These are phyloP conservation scores for Linnemannia schmuckeri DNA, from an alignment of 192 early-diverging fungal species.

Conservation along the genomic window DNA sequence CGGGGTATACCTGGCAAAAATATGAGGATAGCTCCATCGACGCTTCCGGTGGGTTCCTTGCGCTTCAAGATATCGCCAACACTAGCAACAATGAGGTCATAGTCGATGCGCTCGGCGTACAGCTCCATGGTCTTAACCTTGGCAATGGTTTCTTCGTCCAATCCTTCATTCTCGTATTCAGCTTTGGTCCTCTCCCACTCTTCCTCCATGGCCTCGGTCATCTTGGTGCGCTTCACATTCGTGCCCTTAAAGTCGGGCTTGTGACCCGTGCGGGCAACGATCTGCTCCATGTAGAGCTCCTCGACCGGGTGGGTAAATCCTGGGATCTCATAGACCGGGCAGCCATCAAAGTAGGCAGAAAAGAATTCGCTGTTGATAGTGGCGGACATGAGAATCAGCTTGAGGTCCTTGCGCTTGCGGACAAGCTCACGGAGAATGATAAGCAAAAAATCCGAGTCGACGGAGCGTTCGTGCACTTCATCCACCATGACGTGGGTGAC, in stretches of 20 bases:
- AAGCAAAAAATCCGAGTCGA: slow-evolving; percentile 86
- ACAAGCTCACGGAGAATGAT: slow-evolving; percentile 79
- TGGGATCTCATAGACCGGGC: slow-evolving; percentile 76
- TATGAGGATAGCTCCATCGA: slow-evolving; percentile 71
- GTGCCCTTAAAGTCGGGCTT: slow-evolving; percentile 64
- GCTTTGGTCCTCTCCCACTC: slow-evolving; percentile 57
- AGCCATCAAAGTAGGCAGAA: slow-evolving; percentile 79
- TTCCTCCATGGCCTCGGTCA: slow-evolving; percentile 54
- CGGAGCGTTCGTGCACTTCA: slow-evolving; percentile 88
- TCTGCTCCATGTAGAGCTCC: slow-evolving; percentile 66
- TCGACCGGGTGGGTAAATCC: slow-evolving; percentile 83
- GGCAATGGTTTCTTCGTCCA: slow-evolving; percentile 54
- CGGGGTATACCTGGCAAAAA: slow-evolving; percentile 72
- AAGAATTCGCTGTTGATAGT: slow-evolving; percentile 88
- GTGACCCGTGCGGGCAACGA: slow-evolving; percentile 70
- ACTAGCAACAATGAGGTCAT: slow-evolving; percentile 66
- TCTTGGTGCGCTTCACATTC: slow-evolving; percentile 30
- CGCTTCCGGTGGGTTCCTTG: slow-evolving; percentile 56
- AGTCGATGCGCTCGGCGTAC: slow-evolving; percentile 73
- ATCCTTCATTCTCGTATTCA: slow-evolving; percentile 53
- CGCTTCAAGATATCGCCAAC: slow-evolving; percentile 72
- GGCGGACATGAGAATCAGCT: slow-evolving; percentile 93
- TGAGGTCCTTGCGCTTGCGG: slow-evolving; percentile 68
- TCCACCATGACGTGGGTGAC: slow-evolving; percentile 88
- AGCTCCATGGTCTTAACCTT: slow-evolving; percentile 54